These are phyloP conservation scores for Serendipita sp. DNA, from an alignment of 1,284 basidiomycete genomes.

Conservation along the genomic window DNA sequence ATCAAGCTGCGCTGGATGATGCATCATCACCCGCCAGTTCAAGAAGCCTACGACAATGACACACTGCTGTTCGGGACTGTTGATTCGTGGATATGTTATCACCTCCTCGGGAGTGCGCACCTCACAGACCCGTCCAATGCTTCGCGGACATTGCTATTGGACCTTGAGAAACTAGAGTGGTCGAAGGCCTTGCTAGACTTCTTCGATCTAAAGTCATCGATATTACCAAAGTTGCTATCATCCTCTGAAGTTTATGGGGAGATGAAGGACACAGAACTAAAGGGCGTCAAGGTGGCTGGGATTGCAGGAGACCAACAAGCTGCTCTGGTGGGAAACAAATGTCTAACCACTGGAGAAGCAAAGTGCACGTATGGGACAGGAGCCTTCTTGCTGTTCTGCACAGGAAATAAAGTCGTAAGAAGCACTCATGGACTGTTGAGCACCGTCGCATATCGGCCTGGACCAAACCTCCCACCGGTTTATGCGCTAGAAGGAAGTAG, in stretches of 20 bases:
- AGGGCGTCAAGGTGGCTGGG: slow-evolving; percentile 75
- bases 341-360: slow-evolving; percentile 68
- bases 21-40: slow-evolving; percentile 71
- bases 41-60: slow-evolving; percentile 67
- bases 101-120: slow-evolving; percentile 45
- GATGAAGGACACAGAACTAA: slow-evolving; percentile 52
- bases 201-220: slow-evolving; percentile 66
- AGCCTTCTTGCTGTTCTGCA: slow-evolving; percentile 89
- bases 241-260: slow-evolving; percentile 86
- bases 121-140: slow-evolving; percentile 95
- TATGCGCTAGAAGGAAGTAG: slow-evolving; percentile 93
- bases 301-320: slow-evolving; percentile 96
- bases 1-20: slow-evolving; percentile 97
- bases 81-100: slow-evolving; percentile 88
- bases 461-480: slow-evolving; percentile 60
- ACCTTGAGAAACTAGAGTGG: slow-evolving; percentile 73
- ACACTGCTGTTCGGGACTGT: slow-evolving; percentile 87
- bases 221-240: slow-evolving; percentile 80
- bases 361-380: slow-evolving; percentile 96
- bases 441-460: slow-evolving; percentile 91
- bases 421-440: slow-evolving; percentile 80
- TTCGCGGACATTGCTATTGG: slow-evolving; percentile 87
- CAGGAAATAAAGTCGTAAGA: slow-evolving; percentile 73
- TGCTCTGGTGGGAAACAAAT: slow-evolving; percentile 93
- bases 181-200: slow-evolving; percentile 73